Conservation (phyloP, 768 basidiomycete genomes). For the Pseudohyphozyma bogoriensis region DNA sequence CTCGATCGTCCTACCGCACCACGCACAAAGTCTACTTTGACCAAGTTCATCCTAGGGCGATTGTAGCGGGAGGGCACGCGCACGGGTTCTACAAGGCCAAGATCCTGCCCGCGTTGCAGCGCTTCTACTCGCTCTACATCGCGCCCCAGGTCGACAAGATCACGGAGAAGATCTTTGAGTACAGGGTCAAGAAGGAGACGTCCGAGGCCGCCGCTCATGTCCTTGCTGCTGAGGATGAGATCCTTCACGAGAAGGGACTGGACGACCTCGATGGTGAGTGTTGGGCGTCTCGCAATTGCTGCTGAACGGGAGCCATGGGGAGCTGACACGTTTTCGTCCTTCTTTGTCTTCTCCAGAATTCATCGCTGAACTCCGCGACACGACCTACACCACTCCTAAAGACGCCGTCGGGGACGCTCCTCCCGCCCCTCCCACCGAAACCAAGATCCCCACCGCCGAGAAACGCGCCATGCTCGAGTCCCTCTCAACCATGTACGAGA, state of each 20-base stretch:
- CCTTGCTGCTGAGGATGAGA: conserved; percentile 20
- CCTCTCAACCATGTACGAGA: conserved; percentile 28
- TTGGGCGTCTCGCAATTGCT: background rate
- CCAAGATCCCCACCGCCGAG: conserved; percentile 11
- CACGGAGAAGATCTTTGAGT: conserved; percentile 30
- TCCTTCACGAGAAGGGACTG: conserved; percentile 9
- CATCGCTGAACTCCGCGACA: conserved; percentile 22
- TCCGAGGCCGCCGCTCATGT: conserved; percentile 25
- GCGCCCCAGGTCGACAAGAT: conserved; percentile 33
- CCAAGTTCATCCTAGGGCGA: conserved; percentile 27
- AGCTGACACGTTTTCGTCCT: too few relatives aligned
- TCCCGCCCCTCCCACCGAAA: conserved; percentile 12
- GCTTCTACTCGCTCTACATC: conserved; percentile 32
- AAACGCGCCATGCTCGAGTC: conserved; percentile 29
- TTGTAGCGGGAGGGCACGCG: background rate
- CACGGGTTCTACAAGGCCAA: conserved; percentile 10
- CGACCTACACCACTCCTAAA: background rate
- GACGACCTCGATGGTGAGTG: conserved; percentile 20
- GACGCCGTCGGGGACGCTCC: background rate
- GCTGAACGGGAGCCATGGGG: background rate
- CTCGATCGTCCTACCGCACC: conserved; percentile 18
- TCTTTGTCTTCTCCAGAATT: conserved; percentile 1
- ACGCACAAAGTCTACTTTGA: conserved; percentile 21
- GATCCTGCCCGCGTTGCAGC: conserved; percentile 21
- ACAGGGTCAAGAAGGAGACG: conserved; percentile 25